A percentile compares a stretch with the other conserved stretches of the same genome.
phyloP scores from a whole-genome alignment of 2,329 filamentous ascomycete species.

The Pezicula rhizophila region DNA sequence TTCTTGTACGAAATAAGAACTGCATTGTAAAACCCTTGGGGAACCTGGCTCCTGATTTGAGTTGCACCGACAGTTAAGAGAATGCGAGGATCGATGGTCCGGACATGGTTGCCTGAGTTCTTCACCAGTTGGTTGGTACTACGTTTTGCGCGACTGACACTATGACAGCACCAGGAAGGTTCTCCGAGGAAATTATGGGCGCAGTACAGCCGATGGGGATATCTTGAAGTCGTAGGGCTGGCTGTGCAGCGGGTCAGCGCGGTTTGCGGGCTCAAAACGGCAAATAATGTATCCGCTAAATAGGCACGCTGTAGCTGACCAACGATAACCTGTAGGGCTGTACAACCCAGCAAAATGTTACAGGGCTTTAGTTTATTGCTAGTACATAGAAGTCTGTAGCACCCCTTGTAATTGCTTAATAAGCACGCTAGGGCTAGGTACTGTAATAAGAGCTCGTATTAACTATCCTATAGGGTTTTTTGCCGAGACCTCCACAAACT shows the following conservation, averaged over 20 bases:
- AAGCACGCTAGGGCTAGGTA: no score
- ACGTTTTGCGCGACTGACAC: slow-evolving; percentile 23
- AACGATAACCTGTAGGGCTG: no score
- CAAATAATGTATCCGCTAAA: no score
- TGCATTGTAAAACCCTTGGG: slow-evolving; percentile 31
- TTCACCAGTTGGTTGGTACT: slow-evolving; percentile 41
- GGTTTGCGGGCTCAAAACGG: slow-evolving; percentile 17
- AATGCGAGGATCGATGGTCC: slow-evolving; percentile 35
- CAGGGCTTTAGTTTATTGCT: no score
- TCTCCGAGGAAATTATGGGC: slow-evolving; percentile 25
- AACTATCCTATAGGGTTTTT: no score
- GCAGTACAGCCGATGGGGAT: slow-evolving; percentile 22
- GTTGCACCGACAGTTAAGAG: slow-evolving; percentile 49
- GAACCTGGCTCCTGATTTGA: slow-evolving; percentile 38
- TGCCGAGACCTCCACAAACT: no score
- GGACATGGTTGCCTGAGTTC: slow-evolving; percentile 36
- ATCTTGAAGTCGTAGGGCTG: slow-evolving; percentile 11
- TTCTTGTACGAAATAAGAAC: slow-evolving; percentile 47
- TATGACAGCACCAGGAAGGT: slow-evolving; percentile 27
- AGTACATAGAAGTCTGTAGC: no score
- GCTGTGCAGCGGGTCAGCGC: slow-evolving; percentile 15
- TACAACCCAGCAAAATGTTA: no score
- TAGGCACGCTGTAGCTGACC: no score
- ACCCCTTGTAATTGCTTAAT: no score
- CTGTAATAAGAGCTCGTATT: no score